A percentile compares a stretch with the other conserved stretches of the same genome.
Evolutionary conservation across 306 rosid genomes (phyloP).

Genomic region (Astragalus glycyphyllos): DNA sequence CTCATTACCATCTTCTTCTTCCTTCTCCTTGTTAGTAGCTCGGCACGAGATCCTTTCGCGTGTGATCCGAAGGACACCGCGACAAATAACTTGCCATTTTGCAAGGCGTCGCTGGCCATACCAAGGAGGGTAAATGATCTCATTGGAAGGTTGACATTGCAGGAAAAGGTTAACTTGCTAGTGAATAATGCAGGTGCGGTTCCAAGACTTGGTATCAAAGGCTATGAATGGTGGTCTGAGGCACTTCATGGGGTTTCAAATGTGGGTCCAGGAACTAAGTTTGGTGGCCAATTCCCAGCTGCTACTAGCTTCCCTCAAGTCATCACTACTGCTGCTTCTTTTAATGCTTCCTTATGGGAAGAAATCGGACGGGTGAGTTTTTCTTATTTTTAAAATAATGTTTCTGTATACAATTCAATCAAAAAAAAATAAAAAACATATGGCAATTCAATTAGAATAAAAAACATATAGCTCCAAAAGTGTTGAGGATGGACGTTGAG

Average conservation of each 20-base stretch:
- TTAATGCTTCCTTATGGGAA: slow-evolving; percentile 83
- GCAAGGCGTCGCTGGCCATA: slow-evolving; percentile 48
- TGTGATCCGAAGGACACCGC: slow-evolving; percentile 58
- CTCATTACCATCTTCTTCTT: slow-evolving; percentile 11
- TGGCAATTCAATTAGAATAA: no score
- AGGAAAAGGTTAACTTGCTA: slow-evolving; percentile 70
- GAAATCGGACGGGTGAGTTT: slow-evolving; percentile 74
- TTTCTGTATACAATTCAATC: not conserved
- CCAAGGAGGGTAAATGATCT: slow-evolving; percentile 69
- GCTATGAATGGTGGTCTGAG: slow-evolving; percentile 95
- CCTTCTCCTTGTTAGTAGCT: slow-evolving; percentile 20
- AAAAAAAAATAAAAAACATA: not conserved
- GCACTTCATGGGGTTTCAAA: slow-evolving; percentile 90
- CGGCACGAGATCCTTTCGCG: slow-evolving; percentile 65
- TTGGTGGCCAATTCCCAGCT: slow-evolving; percentile 65
- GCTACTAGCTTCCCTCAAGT: slow-evolving; percentile 95
- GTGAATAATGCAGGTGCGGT: slow-evolving; percentile 70
- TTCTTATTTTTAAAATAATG: no score
- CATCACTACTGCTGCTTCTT: slow-evolving; percentile 84
- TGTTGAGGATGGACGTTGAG: not conserved
- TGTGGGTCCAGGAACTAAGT: slow-evolving; percentile 86
- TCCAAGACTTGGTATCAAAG: slow-evolving; percentile 71
- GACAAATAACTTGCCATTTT: slow-evolving; percentile 54
- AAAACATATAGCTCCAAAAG: no score
- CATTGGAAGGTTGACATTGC: slow-evolving; percentile 63